A percentile compares a stretch with the other conserved stretches of the same genome.
Conservation (phyloP, 805 yeast genomes). For the Wickerhamiella slavikovae region DNA sequence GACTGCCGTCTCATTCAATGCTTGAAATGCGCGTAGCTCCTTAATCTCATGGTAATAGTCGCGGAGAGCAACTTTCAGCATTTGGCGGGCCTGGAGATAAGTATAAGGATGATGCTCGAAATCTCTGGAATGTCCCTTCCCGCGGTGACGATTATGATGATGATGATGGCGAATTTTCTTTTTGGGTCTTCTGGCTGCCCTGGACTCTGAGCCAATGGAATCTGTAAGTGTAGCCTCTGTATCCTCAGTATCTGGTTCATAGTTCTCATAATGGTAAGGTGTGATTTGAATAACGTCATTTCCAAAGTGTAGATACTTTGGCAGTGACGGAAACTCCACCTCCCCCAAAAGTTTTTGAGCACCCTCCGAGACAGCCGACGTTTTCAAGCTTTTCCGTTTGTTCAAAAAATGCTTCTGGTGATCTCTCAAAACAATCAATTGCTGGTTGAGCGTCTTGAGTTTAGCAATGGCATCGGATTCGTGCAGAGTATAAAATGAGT, state of each 20-base stretch:
- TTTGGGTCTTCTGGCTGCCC: neutral
- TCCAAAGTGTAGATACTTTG: slow-evolving; percentile 1
- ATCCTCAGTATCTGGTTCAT: neutral
- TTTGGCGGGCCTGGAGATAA: slow-evolving; percentile 42
- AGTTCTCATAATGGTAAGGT: neutral
- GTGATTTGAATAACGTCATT: neutral
- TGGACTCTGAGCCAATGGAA: slow-evolving; percentile 1
- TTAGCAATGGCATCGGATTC: slow-evolving; percentile 43
- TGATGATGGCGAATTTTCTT: slow-evolving; percentile 1
- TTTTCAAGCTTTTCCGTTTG: neutral
- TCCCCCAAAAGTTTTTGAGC: slow-evolving; percentile 2
- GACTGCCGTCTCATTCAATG: slow-evolving; percentile 70
- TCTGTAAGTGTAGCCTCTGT: slow-evolving; percentile 4
- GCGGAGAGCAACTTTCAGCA: slow-evolving; percentile 43
- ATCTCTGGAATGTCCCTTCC: slow-evolving; percentile 21
- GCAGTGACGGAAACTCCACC: slow-evolving; percentile 8
- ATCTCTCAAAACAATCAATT: slow-evolving; percentile 33
- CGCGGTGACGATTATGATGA: neutral
- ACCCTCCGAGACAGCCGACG: neutral
- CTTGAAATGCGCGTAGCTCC: slow-evolving; percentile 45
- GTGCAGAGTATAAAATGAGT: slow-evolving; percentile 35
- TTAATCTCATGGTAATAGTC: slow-evolving; percentile 61
- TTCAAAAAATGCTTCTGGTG: slow-evolving; percentile 22
- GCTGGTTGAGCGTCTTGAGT: slow-evolving; percentile 43
- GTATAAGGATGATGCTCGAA: slow-evolving; percentile 27